Evolutionary conservation across 1,284 basidiomycete species (phyloP).

Genomic region (Microbotryomycetes sp.): DNA sequence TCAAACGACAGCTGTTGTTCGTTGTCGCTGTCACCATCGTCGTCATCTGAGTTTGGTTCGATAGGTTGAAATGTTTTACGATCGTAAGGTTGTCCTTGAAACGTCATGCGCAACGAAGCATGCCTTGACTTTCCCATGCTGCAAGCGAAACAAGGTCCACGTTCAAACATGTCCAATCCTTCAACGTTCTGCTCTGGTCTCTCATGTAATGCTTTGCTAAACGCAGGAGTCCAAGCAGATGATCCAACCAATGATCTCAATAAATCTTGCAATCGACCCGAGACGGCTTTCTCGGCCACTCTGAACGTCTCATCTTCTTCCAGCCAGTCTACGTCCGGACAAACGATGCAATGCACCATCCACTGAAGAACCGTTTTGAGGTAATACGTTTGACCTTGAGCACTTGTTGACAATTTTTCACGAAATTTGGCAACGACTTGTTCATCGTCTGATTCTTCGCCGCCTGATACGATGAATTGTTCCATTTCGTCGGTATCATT

Average conservation of each 20-base stretch:
- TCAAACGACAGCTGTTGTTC: neutral
- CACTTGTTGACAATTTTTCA: neutral
- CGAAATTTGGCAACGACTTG: conserved; percentile 1
- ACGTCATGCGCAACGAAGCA: neutral
- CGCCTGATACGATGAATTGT: neutral
- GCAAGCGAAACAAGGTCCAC: conserved; percentile 14
- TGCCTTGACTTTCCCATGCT: conserved; percentile 4
- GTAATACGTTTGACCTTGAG: conserved; percentile 10
- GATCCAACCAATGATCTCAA: conserved; percentile 4
- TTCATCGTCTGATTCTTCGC: conserved; percentile 1
- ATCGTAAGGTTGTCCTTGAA: conserved; percentile 21
- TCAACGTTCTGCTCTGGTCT: conserved; percentile 1
- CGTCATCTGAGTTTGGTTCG: neutral
- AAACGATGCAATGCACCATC: conserved; percentile 15
- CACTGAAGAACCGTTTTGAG: conserved; percentile 20
- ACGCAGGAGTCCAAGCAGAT: conserved; percentile 19
- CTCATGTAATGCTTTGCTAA: conserved; percentile 8
- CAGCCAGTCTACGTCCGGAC: conserved; percentile 25
- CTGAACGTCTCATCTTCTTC: conserved; percentile 3
- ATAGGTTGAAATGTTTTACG: conserved; percentile 2
- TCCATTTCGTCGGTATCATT: conserved; percentile 3
- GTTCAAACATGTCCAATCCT: neutral
- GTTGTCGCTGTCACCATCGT: neutral
- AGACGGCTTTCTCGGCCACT: neutral
- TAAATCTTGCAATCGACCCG: neutral